Evolutionary conservation across 2,329 filamentous ascomycete species (phyloP).

Genomic region (Talaromyces piceae): DNA sequence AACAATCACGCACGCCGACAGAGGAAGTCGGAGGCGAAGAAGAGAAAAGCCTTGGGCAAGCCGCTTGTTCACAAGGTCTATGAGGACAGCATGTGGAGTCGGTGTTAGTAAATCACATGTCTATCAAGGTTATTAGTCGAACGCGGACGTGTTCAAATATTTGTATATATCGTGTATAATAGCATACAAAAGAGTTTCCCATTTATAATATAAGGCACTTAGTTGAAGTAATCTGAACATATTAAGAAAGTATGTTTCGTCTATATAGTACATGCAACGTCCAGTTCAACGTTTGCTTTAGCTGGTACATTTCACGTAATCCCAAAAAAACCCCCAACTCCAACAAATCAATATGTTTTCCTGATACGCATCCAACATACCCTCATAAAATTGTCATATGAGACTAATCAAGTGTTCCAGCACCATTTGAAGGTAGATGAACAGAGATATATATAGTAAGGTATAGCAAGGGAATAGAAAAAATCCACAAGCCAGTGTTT

Average conservation of each 20-base stretch:
- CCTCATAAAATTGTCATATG: background rate
- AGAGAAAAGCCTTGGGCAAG: conserved; percentile 1
- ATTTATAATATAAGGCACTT: background rate
- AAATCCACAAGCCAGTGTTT: no score
- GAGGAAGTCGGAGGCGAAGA: conserved; percentile 3
- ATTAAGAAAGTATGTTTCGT: background rate
- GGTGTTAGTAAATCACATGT: background rate
- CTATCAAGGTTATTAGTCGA: background rate
- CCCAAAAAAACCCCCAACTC: background rate
- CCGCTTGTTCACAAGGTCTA: conserved; percentile 7
- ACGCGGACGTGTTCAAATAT: background rate
- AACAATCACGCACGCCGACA: conserved; percentile 20
- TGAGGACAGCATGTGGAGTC: background rate
- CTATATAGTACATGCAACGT: background rate
- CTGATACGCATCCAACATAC: background rate
- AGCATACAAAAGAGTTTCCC: background rate
- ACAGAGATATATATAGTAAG: no score
- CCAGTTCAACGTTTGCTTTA: background rate
- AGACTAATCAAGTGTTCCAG: background rate
- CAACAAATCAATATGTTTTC: background rate
- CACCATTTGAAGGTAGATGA: no score
- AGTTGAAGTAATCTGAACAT: background rate
- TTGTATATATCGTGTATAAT: background rate
- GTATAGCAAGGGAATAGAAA: no score
- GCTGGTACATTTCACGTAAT: background rate